Evolutionary conservation across 768 basidiomycete species (phyloP), one percentile per base, ranked within the genome.

Genomic region (Termitomyces sp.): DNA sequence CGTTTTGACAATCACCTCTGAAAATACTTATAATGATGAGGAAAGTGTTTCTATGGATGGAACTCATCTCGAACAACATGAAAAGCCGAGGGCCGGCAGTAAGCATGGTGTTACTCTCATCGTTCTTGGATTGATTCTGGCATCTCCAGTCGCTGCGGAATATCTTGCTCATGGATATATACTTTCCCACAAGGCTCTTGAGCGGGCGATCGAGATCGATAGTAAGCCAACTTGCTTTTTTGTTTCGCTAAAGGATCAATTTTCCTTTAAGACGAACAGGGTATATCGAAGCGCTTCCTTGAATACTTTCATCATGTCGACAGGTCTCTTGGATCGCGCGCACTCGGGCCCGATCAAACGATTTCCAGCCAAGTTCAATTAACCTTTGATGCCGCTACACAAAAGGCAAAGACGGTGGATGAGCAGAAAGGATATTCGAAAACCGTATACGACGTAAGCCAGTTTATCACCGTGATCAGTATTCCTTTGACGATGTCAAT

Each of bases 71-170:
- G 84, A 89, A 16, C 94, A 97, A 73, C 80, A 85, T 39, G 94
- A 96, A 71, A 99, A 99, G 75, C 96, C 96, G 1, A 76, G 90
- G 30, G 89, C 90, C 17, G 91, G 85, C 44, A 91, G 89, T 90
- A 63, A 64, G n/a, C n/a, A n/a, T n/a, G n/a, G n/a, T n/a, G n/a
- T n/a, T n/a, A n/a, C n/a, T n/a, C n/a, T n/a, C 12, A 19, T 30
- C 17, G 21, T 30, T 21, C 56, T 55, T 48, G 54, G 32, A 9
- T 32, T 50, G 25, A 19, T 35, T 56, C 37, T 55, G 19, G 39
- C 16, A 4, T 41, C 3, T 28, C 59, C 67, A 84, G 92, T 97
- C 65, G 89, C 90, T 27, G 95, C 96, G 28, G 96, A 98, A 70
- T 93, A 95, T 70, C 82, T 99, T 44, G 93, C 96, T 1, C 85